Conservation (phyloP, 345 rosid species). For the Viola odorata region DNA sequence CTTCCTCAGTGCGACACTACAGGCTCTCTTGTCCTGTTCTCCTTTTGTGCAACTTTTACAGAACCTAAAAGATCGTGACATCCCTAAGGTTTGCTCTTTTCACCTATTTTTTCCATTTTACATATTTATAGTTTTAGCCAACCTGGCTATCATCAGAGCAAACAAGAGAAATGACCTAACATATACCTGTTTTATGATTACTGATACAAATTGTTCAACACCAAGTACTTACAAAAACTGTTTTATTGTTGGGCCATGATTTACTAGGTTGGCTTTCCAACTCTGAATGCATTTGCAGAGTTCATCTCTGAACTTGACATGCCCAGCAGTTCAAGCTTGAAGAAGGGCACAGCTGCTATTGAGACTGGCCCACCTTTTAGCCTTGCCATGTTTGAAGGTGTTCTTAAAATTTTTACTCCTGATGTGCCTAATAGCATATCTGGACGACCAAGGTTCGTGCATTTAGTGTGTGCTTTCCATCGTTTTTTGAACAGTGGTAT, state of each 20-base stretch:
- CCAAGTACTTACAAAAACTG: neutral
- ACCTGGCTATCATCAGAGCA: neutral
- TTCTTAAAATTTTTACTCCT: conserved; percentile 75
- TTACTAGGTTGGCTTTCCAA: conserved; percentile 68
- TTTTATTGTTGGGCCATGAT: conserved; percentile 1
- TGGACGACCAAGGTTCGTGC: conserved; percentile 76
- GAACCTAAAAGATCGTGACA: conserved; percentile 41
- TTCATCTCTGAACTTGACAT: conserved; percentile 54
- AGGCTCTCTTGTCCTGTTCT: conserved; percentile 80
- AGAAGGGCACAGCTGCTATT: conserved; percentile 36
- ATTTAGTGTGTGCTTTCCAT: neutral
- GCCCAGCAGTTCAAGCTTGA: conserved; percentile 41
- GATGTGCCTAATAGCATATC: conserved; percentile 72
- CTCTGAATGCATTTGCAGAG: conserved; percentile 65
- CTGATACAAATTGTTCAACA: neutral
- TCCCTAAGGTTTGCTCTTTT: conserved; percentile 50
- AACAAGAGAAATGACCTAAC: neutral
- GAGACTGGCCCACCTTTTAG: conserved; percentile 72
- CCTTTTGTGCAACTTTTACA: conserved; percentile 81
- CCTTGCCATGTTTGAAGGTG: conserved; percentile 80
- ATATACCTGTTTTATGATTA: neutral
- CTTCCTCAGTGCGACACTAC: conserved; percentile 87
- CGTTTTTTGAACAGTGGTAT: neutral
- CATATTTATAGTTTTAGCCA: neutral
- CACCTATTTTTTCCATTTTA: neutral